These are phyloP conservation scores for Mrakia frigida DNA, from an alignment of 768 basidiomycete genomes.

Conservation along the genomic window DNA sequence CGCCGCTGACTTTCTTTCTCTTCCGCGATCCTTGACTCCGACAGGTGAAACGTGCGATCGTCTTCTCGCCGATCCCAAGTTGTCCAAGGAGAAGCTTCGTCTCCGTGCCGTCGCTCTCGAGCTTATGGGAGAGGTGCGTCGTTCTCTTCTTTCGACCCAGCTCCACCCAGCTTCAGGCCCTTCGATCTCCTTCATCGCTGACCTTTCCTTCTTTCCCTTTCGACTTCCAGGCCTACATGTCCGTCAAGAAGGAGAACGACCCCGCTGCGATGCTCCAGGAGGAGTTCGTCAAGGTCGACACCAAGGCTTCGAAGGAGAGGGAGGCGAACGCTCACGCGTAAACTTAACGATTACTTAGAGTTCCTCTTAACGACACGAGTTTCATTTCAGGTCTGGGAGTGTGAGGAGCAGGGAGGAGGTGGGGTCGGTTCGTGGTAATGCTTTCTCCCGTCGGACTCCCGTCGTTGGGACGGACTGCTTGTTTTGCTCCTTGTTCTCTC, in stretches of 20 bases:
- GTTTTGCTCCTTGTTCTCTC: too few species aligned
- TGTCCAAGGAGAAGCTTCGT: slow-evolving; percentile 40
- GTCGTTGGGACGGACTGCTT: too few species aligned
- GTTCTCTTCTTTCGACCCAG: background rate
- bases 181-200: background rate
- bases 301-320: slow-evolving; percentile 41
- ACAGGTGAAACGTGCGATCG: slow-evolving; percentile 39
- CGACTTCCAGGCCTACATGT: slow-evolving; percentile 40
- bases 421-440: too few species aligned
- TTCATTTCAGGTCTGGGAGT: too few species aligned
- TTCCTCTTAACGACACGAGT: too few species aligned
- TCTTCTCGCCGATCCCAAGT: slow-evolving; percentile 41
- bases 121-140: slow-evolving; percentile 43
- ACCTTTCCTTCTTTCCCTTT: background rate
- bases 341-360: too few species aligned
- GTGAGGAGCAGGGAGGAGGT: too few species aligned
- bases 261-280: background rate
- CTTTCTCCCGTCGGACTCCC: too few species aligned
- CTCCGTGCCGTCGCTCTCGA: slow-evolving; percentile 42
- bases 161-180: background rate
- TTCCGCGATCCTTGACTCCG: background rate
- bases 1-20: background rate
- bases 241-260: slow-evolving; percentile 41
- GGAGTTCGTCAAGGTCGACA: slow-evolving; percentile 43
- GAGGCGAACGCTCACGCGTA: slow-evolving; percentile 31